Evolutionary conservation across 768 basidiomycete genomes (phyloP).

Genomic region (Punctularia strigosozonata): DNA sequence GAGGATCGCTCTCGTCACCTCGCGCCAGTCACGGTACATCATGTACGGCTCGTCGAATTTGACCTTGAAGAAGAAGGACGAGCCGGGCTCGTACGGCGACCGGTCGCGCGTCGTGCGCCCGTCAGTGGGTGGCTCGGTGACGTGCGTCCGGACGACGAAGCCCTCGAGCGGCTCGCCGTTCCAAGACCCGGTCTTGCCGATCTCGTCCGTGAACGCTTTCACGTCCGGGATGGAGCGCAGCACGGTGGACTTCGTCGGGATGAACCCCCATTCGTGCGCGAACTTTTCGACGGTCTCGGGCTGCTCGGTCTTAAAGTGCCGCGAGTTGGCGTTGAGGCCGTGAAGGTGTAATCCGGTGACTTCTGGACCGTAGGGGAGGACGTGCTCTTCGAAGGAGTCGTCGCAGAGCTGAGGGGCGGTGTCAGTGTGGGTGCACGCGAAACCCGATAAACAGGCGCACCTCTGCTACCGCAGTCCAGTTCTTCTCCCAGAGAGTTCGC

Average conservation of each 20-base stretch:
- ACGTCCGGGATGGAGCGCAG: slow-evolving; percentile 58
- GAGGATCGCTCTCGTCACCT: slow-evolving; percentile 76
- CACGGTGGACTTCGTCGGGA: slow-evolving; percentile 52
- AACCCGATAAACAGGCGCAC: slow-evolving; percentile 28
- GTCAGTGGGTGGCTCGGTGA: slow-evolving; percentile 31
- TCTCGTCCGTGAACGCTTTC: slow-evolving; percentile 53
- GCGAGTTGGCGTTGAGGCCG: slow-evolving; percentile 68
- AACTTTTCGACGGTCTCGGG: slow-evolving; percentile 62
- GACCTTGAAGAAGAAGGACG: slow-evolving; percentile 97
- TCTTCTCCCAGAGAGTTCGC: slow-evolving; percentile 58
- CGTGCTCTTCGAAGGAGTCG: slow-evolving; percentile 95
- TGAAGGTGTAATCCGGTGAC: slow-evolving; percentile 88
- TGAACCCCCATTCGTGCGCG: slow-evolving; percentile 87
- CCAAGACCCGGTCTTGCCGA: slow-evolving; percentile 65
- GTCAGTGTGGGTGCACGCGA: background rate
- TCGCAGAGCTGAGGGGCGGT: slow-evolving; percentile 74
- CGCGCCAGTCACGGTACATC: slow-evolving; percentile 97
- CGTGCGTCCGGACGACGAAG: slow-evolving; percentile 80
- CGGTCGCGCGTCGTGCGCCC: slow-evolving; percentile 15
- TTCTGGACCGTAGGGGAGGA: slow-evolving; percentile 71
- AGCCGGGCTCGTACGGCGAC: slow-evolving; percentile 65
- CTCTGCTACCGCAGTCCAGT: slow-evolving; percentile 88
- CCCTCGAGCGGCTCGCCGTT: slow-evolving; percentile 81
- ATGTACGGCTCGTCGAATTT: slow-evolving; percentile 99
- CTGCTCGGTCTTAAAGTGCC: slow-evolving; percentile 60